Evolutionary conservation across 2,329 filamentous ascomycete species (phyloP).

Genomic region (Pseudocercospora pini-densiflorae): DNA sequence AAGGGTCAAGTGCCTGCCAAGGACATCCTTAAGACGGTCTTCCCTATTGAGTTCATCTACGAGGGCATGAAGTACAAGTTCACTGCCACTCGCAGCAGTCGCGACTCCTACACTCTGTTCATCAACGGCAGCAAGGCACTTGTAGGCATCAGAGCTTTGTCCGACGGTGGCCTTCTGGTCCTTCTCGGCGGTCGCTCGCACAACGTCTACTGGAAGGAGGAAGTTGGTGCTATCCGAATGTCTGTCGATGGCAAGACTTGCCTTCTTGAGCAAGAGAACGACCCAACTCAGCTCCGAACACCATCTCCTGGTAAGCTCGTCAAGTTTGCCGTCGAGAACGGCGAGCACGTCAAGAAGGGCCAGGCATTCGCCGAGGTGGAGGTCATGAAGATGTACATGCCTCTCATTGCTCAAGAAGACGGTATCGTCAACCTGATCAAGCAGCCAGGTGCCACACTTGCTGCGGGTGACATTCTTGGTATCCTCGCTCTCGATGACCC

Average conservation of each 20-base stretch:
- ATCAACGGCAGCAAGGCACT: slow-evolving; percentile 98
- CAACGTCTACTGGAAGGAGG: slow-evolving; percentile 99
- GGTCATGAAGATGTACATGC: slow-evolving; percentile 99
- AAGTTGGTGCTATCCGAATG: slow-evolving; percentile 91
- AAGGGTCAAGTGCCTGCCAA: slow-evolving; percentile 98
- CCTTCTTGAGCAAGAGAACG: slow-evolving; percentile 96
- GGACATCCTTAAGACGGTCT: slow-evolving; percentile 96
- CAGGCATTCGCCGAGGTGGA: slow-evolving; percentile 96
- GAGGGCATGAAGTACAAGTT: slow-evolving; percentile 98
- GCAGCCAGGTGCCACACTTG: slow-evolving; percentile 95
- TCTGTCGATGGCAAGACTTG: slow-evolving; percentile 99
- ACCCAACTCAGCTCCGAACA: slow-evolving; percentile 93
- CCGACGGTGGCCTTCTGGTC: slow-evolving; percentile 90
- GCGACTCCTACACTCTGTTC: slow-evolving; percentile 96
- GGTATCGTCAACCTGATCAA: slow-evolving; percentile 98
- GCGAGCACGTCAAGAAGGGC: slow-evolving; percentile 87
- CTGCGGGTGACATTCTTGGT: slow-evolving; percentile 98
- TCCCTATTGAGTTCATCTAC: slow-evolving; percentile 98
- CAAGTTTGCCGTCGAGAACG: slow-evolving; percentile 96
- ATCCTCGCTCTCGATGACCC: slow-evolving; percentile 95
- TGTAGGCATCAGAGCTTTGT: slow-evolving; percentile 88
- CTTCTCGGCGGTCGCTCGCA: slow-evolving; percentile 91
- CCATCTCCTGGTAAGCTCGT: slow-evolving; percentile 97
- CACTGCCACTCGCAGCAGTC: slow-evolving; percentile 88
- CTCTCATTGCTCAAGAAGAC: slow-evolving; percentile 90